Percentiles rank a stretch among this genome's conserved stretches.
Evolutionary conservation across 2,329 filamentous ascomycete genomes (phyloP).

Genomic region (Fusarium sulawesiense): DNA sequence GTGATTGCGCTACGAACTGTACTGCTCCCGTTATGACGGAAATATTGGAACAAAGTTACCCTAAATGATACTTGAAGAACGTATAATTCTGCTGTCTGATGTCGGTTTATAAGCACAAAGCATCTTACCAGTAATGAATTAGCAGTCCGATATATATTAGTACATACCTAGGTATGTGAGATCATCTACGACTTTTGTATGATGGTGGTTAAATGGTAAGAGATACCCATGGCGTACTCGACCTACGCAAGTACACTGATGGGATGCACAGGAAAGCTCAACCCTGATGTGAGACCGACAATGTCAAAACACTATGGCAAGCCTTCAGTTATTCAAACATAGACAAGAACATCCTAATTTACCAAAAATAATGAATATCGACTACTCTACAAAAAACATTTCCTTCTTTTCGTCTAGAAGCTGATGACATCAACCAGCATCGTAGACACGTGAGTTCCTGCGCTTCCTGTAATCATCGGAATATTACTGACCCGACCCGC

Average conservation of each 20-base stretch:
- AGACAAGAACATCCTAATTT: not conserved
- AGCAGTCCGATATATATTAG: too few relatives aligned
- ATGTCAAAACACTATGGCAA: not conserved
- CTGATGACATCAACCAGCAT: conserved; percentile 41
- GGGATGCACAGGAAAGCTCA: not conserved
- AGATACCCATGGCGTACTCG: not conserved
- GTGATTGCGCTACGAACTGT: conserved; percentile 10
- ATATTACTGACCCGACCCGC: conserved; percentile 21
- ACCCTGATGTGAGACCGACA: not conserved
- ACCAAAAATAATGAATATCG: not conserved
- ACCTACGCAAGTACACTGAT: not conserved
- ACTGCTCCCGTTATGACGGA: not conserved
- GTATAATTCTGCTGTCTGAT: not conserved
- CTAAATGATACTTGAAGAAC: not conserved
- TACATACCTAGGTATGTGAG: too few relatives aligned
- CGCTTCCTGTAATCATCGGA: conserved; percentile 10
- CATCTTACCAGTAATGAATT: not conserved
- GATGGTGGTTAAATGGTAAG: not conserved
- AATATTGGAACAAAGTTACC: conserved; percentile 1
- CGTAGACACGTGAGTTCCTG: conserved; percentile 36
- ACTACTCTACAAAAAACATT: not conserved
- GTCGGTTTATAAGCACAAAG: not conserved
- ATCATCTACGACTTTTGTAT: not conserved
- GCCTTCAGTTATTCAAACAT: not conserved
- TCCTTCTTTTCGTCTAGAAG: not conserved